These are phyloP conservation scores for Colletotrichum sp. DNA, from an alignment of 2,329 filamentous ascomycete genomes.

Conservation along the genomic window DNA sequence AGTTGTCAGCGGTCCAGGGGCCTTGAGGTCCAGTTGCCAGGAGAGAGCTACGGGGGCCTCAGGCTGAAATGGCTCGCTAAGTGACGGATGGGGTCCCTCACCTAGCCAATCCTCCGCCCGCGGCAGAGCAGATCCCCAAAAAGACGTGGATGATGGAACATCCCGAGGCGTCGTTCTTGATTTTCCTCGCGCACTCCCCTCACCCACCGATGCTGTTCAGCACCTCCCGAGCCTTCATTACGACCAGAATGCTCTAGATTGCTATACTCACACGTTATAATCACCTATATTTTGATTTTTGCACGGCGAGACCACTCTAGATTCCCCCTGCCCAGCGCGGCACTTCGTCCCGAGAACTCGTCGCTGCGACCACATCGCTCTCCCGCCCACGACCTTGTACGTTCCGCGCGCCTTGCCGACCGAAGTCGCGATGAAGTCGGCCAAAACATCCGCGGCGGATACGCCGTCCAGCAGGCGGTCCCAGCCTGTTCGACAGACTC, in stretches of 20 bases:
- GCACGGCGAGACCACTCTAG: neutral
- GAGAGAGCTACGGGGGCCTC: conserved; percentile 7
- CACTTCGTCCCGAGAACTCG: neutral
- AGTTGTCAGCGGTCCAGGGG: neutral
- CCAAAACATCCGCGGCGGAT: conserved; percentile 50
- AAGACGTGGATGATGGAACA: conserved; percentile 19
- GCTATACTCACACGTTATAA: neutral
- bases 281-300: neutral
- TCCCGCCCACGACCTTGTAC: neutral
- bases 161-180: conserved; percentile 15
- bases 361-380: neutral
- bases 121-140: conserved; percentile 16
- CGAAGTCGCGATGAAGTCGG: conserved; percentile 55
- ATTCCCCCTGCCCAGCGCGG: neutral
- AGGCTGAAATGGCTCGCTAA: conserved; percentile 17
- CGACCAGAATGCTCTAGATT: conserved; percentile 12
- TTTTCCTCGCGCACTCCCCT: conserved; percentile 21
- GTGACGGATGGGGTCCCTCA: conserved; percentile 6
- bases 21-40: neutral
- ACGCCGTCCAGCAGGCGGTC: conserved; percentile 60
- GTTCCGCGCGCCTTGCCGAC: neutral
- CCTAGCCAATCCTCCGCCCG: conserved; percentile 8
- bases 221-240: neutral
- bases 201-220: neutral
- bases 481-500: conserved; percentile 69